Evolutionary conservation across 2,329 filamentous ascomycete species (phyloP).

Genomic region (Fusarium mundagurra): DNA sequence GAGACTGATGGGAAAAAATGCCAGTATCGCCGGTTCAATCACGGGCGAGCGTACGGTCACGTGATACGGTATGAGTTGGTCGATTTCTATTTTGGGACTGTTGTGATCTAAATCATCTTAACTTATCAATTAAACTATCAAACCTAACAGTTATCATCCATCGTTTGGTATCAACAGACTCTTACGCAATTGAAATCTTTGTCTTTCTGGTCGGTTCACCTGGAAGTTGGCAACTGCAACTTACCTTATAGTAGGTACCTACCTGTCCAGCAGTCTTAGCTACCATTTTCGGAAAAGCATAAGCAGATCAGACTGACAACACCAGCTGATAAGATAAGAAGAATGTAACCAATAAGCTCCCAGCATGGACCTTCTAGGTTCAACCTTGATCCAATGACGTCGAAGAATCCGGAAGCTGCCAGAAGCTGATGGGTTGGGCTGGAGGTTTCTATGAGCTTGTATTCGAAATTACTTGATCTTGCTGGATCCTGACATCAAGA

Average conservation of each 20-base stretch:
- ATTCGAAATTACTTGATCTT: constrained; percentile 39
- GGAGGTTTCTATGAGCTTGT: constrained; percentile 42
- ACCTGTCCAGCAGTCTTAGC: not conserved
- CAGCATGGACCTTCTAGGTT: not conserved
- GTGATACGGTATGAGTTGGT: constrained; percentile 8
- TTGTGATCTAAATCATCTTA: not conserved
- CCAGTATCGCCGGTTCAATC: constrained; percentile 30
- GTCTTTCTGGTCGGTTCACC: not conserved
- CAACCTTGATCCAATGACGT: constrained; percentile 48
- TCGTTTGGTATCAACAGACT: not conserved
- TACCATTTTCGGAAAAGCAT: not conserved
- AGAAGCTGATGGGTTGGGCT: constrained; percentile 41
- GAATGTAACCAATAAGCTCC: constrained; percentile 28
- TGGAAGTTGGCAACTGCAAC: constrained; percentile 1
- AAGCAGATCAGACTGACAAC: not conserved
- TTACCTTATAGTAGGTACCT: no score
- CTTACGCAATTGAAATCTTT: not conserved
- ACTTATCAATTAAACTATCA: not conserved
- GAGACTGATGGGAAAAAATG: constrained; percentile 30
- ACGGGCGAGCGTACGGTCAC: constrained; percentile 32
- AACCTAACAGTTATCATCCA: not conserved
- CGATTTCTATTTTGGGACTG: not conserved
- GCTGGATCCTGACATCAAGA: constrained; percentile 38
- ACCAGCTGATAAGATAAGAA: constrained; percentile 38
- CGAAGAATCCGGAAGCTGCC: constrained; percentile 46